phyloP scores from a whole-genome alignment of 495 filamentous ascomycete species.

The Neurospora africana region DNA sequence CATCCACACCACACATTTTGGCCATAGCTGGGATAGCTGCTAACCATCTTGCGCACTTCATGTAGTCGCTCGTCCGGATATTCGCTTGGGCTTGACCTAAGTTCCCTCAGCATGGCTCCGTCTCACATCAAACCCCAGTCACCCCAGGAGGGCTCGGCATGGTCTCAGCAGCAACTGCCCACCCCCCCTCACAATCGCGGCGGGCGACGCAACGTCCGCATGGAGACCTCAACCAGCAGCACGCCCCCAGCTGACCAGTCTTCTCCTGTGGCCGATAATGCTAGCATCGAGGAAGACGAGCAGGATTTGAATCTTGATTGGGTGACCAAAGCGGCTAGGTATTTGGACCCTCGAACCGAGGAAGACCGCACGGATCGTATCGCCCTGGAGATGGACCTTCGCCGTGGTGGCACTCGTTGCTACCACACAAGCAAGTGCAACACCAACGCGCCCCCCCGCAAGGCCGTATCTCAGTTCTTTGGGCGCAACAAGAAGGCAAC shows the following conservation, averaged over 20 bases:
- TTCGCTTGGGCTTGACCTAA: neutral
- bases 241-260: neutral
- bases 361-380: neutral
- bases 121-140: neutral
- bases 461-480: slow-evolving; percentile 75
- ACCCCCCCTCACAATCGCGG: neutral
- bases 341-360: neutral
- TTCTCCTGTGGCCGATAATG: neutral
- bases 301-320: neutral
- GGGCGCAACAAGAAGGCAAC: slow-evolving; percentile 80
- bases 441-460: slow-evolving; percentile 47
- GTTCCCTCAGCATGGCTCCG: neutral
- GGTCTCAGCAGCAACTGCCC: neutral
- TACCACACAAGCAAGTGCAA: slow-evolving; percentile 34
- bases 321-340: neutral
- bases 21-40: neutral
- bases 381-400: neutral
- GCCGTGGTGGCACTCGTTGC: slow-evolving; percentile 11
- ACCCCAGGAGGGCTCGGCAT: neutral
- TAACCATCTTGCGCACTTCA: neutral
- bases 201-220: neutral
- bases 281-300: neutral
- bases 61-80: neutral
- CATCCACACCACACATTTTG: neutral
- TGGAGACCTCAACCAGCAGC: neutral